Base-by-base conservation (phyloP, 2,329 filamentous ascomycete genomes). In the Metarhizium anisopliae region DNA sequence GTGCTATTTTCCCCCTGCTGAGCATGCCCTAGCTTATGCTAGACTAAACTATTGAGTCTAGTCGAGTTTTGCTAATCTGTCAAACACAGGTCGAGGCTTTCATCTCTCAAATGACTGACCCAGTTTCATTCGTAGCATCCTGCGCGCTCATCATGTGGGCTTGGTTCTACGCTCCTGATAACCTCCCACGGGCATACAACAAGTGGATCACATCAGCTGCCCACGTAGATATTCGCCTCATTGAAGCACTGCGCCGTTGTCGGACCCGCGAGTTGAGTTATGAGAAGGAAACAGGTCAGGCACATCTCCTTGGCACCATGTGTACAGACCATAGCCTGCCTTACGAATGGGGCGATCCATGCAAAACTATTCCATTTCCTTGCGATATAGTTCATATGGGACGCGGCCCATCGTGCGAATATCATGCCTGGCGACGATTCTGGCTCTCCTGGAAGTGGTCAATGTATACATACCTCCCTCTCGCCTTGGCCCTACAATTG, bases 361-460 rank as follows among this genome's bases (percentile, higher is more conserved):
- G 78, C 18, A 75, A 77, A 55, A 81, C 84, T 0, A 71, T 86
- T 10, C 90, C 90, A 0, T 86, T 93, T 57, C 89, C 89, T 1
- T 95, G 90, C 70, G 85, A 90, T 67, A 76, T 95, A 60, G 89
- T 94, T 3, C 90, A 95, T 71, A 90, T 90, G 83, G 87, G 87
- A 55, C 79, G 77, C 59, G 87, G 89, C 2, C 77, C 82, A 2
- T 89, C 77, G 55, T 91, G 90, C 70, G 90, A 95, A 67, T 77
- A 78, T 59, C 88, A 95, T 67, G 87, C 86, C 3, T 58, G 86
- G 25, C 79, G 77, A 57, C 82, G 90, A 40, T 89, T 93, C 68
- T 70, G 70, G 54, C 79, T 80, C 54, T 85, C 86, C 2, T 93
- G 89, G 77, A 77, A 76, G 57, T 90, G 89, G 77, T 83, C 89